Evolutionary conservation across 495 filamentous ascomycete genomes (phyloP).

Genomic region (Viridothelium virens): DNA sequence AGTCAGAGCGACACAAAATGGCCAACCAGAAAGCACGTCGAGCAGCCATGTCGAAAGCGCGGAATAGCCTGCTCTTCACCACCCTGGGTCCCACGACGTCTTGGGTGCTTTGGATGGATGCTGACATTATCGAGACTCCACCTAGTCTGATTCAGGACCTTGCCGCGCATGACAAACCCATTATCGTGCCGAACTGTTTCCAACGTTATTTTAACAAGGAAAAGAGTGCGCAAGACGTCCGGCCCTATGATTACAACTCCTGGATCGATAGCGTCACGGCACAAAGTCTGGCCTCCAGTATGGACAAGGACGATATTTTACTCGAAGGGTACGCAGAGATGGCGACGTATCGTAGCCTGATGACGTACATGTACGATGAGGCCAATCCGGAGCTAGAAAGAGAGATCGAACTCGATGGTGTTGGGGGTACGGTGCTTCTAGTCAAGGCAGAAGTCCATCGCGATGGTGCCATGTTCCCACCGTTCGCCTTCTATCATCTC

Average conservation of each 20-base stretch:
- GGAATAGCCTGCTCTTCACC: constrained; percentile 94
- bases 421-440: constrained; percentile 86
- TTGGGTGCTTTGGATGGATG: constrained; percentile 95
- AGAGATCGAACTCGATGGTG: constrained; percentile 75
- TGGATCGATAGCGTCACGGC: constrained; percentile 85
- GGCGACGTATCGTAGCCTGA: constrained; percentile 80
- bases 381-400: constrained; percentile 26
- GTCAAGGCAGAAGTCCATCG: constrained; percentile 97
- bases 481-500: constrained; percentile 91
- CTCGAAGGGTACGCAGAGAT: constrained; percentile 89
- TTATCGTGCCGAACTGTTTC: constrained; percentile 93
- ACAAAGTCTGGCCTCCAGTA: constrained; percentile 60
- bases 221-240: constrained; percentile 57
- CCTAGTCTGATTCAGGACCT: constrained; percentile 84
- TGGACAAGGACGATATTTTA: constrained; percentile 86
- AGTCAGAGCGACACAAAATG: constrained; percentile 83
- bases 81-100: constrained; percentile 87
- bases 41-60: constrained; percentile 83
- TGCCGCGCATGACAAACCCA: constrained; percentile 71
- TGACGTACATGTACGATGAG: constrained; percentile 71
- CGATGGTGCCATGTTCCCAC: constrained; percentile 97
- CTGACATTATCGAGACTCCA: constrained; percentile 87
- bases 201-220: constrained; percentile 76
- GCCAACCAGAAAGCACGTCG: constrained; percentile 77
- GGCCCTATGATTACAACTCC: constrained; percentile 94